A percentile compares a stretch with the other conserved stretches of the same genome.
These are phyloP conservation scores for Talaromyces trachyspermus DNA, from an alignment of 495 filamentous ascomycete genomes.

Conservation along the genomic window DNA sequence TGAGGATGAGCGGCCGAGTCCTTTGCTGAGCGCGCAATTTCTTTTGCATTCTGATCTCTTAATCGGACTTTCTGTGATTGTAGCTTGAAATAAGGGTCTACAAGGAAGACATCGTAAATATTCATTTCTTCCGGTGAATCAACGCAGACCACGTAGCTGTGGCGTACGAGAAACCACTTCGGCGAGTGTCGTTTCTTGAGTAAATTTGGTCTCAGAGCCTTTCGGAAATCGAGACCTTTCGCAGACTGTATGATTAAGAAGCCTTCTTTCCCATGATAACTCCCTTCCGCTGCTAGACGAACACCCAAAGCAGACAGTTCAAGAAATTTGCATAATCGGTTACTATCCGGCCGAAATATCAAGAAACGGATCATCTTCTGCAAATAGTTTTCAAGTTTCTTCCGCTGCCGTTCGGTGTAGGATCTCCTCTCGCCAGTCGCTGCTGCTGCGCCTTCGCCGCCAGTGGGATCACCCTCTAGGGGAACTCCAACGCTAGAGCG, in stretches of 20 bases:
- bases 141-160: constrained; percentile 95
- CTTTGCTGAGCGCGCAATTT: constrained; percentile 53
- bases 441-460: constrained; percentile 20
- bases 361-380: constrained; percentile 89
- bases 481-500: constrained; percentile 49
- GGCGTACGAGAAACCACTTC: constrained; percentile 97
- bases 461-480: constrained; percentile 39
- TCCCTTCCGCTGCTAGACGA: constrained; percentile 88
- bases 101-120: constrained; percentile 95
- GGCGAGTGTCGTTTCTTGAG: constrained; percentile 76
- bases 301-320: constrained; percentile 93
- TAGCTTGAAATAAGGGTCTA: constrained; percentile 76
- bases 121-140: constrained; percentile 98
- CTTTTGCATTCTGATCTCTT: constrained; percentile 57
- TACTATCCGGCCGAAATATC: constrained; percentile 94
- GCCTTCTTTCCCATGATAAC: constrained; percentile 97
- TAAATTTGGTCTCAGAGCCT: constrained; percentile 65
- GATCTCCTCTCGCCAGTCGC: constrained; percentile 30
- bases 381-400: constrained; percentile 85
- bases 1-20: constrained; percentile 59
- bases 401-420: constrained; percentile 66
- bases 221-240: constrained; percentile 84
- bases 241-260: constrained; percentile 84
- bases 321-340: constrained; percentile 90
- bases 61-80: constrained; percentile 57